phyloP scores from a whole-genome alignment of 306 rosid genomes.

The Pyrus bretschneideri region DNA sequence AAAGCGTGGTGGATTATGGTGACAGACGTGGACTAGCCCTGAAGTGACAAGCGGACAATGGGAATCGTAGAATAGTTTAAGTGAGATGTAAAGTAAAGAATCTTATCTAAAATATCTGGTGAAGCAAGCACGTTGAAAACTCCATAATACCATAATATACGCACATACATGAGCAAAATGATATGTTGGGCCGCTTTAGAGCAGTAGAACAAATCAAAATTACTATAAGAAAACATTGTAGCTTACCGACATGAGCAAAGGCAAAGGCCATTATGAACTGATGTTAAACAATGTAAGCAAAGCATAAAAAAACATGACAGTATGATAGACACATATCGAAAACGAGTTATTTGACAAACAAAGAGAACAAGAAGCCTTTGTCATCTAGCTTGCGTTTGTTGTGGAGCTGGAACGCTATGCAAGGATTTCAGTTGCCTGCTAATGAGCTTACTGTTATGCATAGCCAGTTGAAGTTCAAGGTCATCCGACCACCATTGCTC shows the following conservation, averaged over 20 bases:
- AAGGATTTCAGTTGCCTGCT: conserved; percentile 78
- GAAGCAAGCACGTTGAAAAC: not conserved
- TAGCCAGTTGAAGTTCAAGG: conserved; percentile 69
- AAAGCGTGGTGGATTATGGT: too few relatives aligned
- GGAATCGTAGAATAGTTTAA: too few relatives aligned
- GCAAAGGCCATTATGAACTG: not conserved
- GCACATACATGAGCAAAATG: too few relatives aligned
- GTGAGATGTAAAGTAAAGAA: too few relatives aligned
- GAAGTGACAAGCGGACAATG: too few relatives aligned
- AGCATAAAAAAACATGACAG: not conserved
- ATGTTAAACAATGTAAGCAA: not conserved
- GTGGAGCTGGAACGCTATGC: conserved; percentile 44
- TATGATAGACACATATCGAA: not conserved
- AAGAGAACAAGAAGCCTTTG: not conserved
- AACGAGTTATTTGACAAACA: conserved; percentile 5
- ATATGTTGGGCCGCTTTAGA: not conserved
- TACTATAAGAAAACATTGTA: too few relatives aligned
- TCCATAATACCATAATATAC: too few relatives aligned
- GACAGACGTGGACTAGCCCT: too few relatives aligned
- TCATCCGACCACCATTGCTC: conserved; percentile 99
- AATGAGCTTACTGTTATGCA: conserved; percentile 71
- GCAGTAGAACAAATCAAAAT: not conserved
- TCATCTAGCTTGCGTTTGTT: conserved; percentile 14
- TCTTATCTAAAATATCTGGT: not conserved
- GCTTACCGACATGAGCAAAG: not conserved